These are phyloP conservation scores for Aspergillus fischeri DNA, from an alignment of 2,329 filamentous ascomycete species.

Conservation along the genomic window DNA sequence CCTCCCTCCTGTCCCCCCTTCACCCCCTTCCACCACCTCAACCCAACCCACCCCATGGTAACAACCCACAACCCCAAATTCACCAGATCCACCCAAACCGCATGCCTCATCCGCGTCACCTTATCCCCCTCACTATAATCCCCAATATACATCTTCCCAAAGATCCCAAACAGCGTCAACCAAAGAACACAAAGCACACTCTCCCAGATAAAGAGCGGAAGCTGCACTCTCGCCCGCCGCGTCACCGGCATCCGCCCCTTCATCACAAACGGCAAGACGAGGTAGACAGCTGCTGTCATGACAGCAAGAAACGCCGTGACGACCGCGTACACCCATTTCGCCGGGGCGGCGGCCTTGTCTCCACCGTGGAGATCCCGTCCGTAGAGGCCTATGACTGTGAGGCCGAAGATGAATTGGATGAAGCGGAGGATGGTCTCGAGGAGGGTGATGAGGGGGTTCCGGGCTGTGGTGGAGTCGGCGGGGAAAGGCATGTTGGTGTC, in stretches of 20 bases:
- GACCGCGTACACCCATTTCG: constrained; percentile 76
- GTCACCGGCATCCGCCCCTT: constrained; percentile 30
- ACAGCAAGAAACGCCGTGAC: constrained; percentile 64
- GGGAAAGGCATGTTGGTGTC: constrained; percentile 15
- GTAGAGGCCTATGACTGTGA: constrained; percentile 76
- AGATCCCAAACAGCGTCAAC: constrained; percentile 77
- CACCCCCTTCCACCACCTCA: constrained; percentile 32
- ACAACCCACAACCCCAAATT: constrained; percentile 74
- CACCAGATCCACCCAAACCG: constrained; percentile 76
- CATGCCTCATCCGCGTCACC: constrained; percentile 75
- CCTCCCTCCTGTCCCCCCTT: constrained; percentile 16
- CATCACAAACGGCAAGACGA: constrained; percentile 55
- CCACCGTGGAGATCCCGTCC: constrained; percentile 58
- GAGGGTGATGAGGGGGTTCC: constrained; percentile 17
- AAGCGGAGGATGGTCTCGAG: constrained; percentile 56
- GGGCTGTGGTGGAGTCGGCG: constrained; percentile 9
- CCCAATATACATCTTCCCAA: constrained; percentile 74
- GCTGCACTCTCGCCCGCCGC: constrained; percentile 14
- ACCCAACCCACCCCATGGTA: constrained; percentile 44
- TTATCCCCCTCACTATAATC: constrained; percentile 11
- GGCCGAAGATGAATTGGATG: constrained; percentile 69
- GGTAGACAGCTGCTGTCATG: constrained; percentile 61
- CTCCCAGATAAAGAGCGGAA: constrained; percentile 63
- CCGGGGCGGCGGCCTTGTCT: constrained; percentile 43
- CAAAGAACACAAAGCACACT: constrained; percentile 70